Evolutionary conservation across 768 basidiomycete species (phyloP), one percentile per base, ranked within the genome.

Genomic region (Terana coerulea): DNA sequence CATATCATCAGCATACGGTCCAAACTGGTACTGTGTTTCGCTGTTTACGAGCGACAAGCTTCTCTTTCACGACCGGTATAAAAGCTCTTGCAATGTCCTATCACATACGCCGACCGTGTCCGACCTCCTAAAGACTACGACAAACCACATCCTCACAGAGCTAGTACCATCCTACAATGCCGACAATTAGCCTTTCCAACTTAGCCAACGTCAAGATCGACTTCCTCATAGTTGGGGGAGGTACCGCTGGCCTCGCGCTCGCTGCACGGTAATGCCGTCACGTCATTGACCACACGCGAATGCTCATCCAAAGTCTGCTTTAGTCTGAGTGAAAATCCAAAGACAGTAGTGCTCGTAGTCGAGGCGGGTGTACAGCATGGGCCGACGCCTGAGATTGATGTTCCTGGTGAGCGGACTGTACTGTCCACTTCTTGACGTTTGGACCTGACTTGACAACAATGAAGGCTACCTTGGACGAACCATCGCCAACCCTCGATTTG

Each of bases 271-370:
- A 25, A 2, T 42, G 19, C 39, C 10, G 10, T 34, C 11, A 22
- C 26, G 7, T 33, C 31, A 33, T 33, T 8, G 31, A 33, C 31
- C 31, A 33, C 31, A 33, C 31, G 31, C 4, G 2, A 6, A 17
- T 9, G 14, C 21, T 28, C 14, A 14, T 9, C 33, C 33, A 15
- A 24, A 37, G 31, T 9, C 31, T n/a, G 8, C 8, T 12, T 6
- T 17, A 66, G 67, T 6, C 55, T 68, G 9, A 57, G 61, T 2
- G 63, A 64, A 37, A 54, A 66, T 48, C 59, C 64, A 7, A 43
- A 50, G 5, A 47, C 61, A 42, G 60, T 51, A 8, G 58, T 68
- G 29, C 44, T 46, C 8, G 49, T 50, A 21, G 25, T 50, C 26
- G 49, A 50, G 21, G 36, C 37, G 22, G 49, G 49, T 14, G 21